These are phyloP conservation scores for Isoetes engelmannii DNA, from an alignment of 83 land plant species.

Conservation along the genomic window DNA sequence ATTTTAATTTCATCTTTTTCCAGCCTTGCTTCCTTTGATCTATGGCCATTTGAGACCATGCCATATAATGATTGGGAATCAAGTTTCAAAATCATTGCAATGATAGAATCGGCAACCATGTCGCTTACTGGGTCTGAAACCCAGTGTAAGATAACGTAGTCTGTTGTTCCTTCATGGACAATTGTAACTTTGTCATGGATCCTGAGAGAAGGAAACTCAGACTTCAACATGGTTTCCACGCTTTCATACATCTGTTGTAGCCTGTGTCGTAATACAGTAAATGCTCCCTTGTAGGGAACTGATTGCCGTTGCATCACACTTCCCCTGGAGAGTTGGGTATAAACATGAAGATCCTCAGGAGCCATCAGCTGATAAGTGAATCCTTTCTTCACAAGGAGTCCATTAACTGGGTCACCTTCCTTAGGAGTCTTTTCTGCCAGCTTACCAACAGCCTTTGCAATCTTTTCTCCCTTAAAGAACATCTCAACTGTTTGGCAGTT, in stretches of 20 bases:
- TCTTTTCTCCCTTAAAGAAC: slow-evolving; percentile 90
- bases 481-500: slow-evolving; percentile 96
- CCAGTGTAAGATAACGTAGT: slow-evolving; percentile 77
- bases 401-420: slow-evolving; percentile 76
- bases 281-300: slow-evolving; percentile 79
- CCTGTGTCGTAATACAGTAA: slow-evolving; percentile 64
- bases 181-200: slow-evolving; percentile 80
- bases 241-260: slow-evolving; percentile 84
- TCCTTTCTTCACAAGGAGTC: slow-evolving; percentile 84
- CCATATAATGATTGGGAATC: slow-evolving; percentile 44
- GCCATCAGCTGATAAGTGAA: slow-evolving; percentile 97
- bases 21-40: slow-evolving; percentile 36
- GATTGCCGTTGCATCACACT: slow-evolving; percentile 80
- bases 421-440: slow-evolving; percentile 84
- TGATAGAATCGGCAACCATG: slow-evolving; percentile 93
- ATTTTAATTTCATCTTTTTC: slow-evolving; percentile 61
- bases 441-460: slow-evolving; percentile 87
- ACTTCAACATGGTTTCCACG: slow-evolving; percentile 53
- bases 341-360: slow-evolving; percentile 88
- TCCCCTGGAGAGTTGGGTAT: slow-evolving; percentile 89
- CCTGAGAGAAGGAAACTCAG: slow-evolving; percentile 55
- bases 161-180: slow-evolving; percentile 62
- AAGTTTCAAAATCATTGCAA: slow-evolving; percentile 78
- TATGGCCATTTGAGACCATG: slow-evolving; percentile 21
- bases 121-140: slow-evolving; percentile 87